These are phyloP conservation scores for Phytophthora niederhauseri DNA, from an alignment of 352 stramenopile genomes.

Conservation along the genomic window DNA sequence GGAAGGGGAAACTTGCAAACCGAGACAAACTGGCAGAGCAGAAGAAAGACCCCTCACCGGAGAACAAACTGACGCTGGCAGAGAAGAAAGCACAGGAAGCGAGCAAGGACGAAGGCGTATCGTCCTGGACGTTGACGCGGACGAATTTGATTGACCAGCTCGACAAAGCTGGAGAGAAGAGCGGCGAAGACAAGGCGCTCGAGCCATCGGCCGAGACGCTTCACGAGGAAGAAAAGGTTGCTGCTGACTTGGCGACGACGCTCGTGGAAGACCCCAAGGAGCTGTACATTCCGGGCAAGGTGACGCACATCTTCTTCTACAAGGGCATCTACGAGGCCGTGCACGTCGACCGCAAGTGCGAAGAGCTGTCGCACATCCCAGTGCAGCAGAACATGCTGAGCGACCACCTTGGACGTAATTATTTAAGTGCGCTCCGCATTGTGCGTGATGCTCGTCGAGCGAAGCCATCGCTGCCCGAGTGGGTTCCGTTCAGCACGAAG, in stretches of 20 bases:
- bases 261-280: slow-evolving; percentile 73
- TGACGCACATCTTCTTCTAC: slow-evolving; percentile 84
- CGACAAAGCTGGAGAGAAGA: slow-evolving; percentile 48
- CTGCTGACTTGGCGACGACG: slow-evolving; percentile 51
- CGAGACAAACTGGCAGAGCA: slow-evolving; percentile 14
- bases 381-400: slow-evolving; percentile 90
- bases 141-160: slow-evolving; percentile 84
- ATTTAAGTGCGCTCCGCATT: slow-evolving; percentile 80
- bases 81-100: slow-evolving; percentile 35
- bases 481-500: slow-evolving; percentile 83
- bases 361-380: slow-evolving; percentile 73
- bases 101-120: slow-evolving; percentile 44
- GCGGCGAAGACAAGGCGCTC: slow-evolving; percentile 39
- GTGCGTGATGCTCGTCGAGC: slow-evolving; percentile 74
- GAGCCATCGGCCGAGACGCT: slow-evolving; percentile 41
- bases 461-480: slow-evolving; percentile 60
- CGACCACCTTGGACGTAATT: slow-evolving; percentile 82
- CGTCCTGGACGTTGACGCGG: slow-evolving; percentile 72
- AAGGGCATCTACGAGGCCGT: slow-evolving; percentile 86
- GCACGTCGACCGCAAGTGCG: slow-evolving; percentile 76
- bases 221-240: slow-evolving; percentile 63
- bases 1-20: slow-evolving; percentile 48
- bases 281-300: slow-evolving; percentile 75
- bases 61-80: slow-evolving; percentile 20
- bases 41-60: slow-evolving; percentile 21